phyloP scores from a whole-genome alignment of 2,329 filamentous ascomycete species.

The Ustulina deusta region DNA sequence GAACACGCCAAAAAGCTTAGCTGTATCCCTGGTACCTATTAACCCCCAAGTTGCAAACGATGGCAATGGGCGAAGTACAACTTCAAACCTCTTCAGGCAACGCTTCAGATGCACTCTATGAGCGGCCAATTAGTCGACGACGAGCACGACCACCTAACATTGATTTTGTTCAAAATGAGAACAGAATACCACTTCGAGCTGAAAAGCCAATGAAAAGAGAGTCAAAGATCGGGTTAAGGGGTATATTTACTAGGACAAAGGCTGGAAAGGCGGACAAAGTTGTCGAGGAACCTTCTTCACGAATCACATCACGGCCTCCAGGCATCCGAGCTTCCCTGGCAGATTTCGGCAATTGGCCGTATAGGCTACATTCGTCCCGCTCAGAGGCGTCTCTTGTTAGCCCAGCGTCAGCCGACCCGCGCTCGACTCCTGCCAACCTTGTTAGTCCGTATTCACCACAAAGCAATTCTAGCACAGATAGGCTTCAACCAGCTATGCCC shows the following conservation, averaged over 20 bases:
- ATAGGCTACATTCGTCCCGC: conserved; percentile 51
- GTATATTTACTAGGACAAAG: conserved; percentile 63
- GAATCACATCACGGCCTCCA: conserved; percentile 51
- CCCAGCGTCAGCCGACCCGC: conserved; percentile 37
- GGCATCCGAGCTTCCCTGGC: conserved; percentile 61
- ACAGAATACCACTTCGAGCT: conserved; percentile 57
- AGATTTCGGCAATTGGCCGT: conserved; percentile 60
- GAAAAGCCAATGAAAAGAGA: conserved; percentile 61
- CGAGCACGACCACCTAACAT: conserved; percentile 57
- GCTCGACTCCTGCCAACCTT: conserved; percentile 33
- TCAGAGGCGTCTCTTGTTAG: conserved; percentile 54
- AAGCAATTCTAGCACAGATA: conserved; percentile 35
- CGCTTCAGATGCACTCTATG: conserved; percentile 50
- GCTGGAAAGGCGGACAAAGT: conserved; percentile 48
- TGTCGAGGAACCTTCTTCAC: conserved; percentile 49
- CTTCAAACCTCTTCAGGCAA: conserved; percentile 41
- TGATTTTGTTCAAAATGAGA: conserved; percentile 51
- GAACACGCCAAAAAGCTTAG: neutral
- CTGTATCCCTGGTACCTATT: neutral
- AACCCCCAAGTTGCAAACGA: conserved; percentile 23
- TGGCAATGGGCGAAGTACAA: conserved; percentile 29
- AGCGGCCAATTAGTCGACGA: conserved; percentile 51
- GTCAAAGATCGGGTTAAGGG: conserved; percentile 64
- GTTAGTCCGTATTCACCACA: conserved; percentile 30
- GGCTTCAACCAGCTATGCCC: conserved; percentile 34